Conservation (phyloP, 192 early-diverging fungal species). For the Kickxella alabastrina region DNA sequence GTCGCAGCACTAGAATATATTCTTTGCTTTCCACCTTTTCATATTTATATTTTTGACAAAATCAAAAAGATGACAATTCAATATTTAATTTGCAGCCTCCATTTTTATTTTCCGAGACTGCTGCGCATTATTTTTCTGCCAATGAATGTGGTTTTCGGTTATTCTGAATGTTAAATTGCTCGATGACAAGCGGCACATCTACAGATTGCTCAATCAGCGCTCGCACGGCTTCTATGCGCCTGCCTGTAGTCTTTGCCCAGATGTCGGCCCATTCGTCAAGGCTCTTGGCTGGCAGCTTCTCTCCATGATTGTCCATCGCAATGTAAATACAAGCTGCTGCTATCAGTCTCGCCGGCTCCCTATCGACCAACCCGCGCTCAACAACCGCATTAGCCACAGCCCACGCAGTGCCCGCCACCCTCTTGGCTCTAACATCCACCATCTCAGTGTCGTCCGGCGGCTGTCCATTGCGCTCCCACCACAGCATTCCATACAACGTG, state of each 20-base stretch:
- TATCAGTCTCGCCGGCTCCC: conserved; percentile 12
- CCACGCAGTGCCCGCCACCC: conserved; percentile 13
- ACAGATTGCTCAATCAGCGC: conserved; percentile 7
- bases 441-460: conserved; percentile 24
- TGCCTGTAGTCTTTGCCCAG: conserved; percentile 20
- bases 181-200: background rate
- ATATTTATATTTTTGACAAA: too few relatives aligned
- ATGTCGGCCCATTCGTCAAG: conserved; percentile 25
- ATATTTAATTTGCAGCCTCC: too few relatives aligned
- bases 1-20: conserved; percentile 72
- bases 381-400: conserved; percentile 16
- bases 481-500: conserved; percentile 35
- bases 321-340: conserved; percentile 23
- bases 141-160: too few relatives aligned
- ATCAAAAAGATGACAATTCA: too few relatives aligned
- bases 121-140: too few relatives aligned
- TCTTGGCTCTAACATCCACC: conserved; percentile 19
- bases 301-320: conserved; percentile 4
- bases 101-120: too few relatives aligned
- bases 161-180: background rate
- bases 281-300: conserved; percentile 19
- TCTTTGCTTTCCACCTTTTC: too few relatives aligned
- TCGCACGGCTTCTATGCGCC: conserved; percentile 3
- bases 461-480: conserved; percentile 24
- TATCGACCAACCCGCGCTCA: conserved; percentile 18